Base-by-base conservation (phyloP, 768 basidiomycete species). In the Lactifluus pinguis region DNA sequence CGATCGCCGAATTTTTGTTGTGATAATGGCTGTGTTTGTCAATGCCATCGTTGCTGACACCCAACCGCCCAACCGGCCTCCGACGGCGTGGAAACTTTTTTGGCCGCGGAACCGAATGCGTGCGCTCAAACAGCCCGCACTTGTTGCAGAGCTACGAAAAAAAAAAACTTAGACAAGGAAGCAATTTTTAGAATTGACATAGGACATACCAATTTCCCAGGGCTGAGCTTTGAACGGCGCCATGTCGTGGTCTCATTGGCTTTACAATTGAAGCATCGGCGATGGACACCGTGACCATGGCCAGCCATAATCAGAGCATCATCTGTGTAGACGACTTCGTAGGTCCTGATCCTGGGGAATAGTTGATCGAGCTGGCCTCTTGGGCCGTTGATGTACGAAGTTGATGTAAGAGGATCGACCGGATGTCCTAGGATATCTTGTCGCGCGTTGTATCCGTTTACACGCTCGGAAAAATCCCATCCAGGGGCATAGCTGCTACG, bases 171-270 rank as follows among this genome's bases (percentile, higher is more conserved):
- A 61, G 50, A 47, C 25, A 30, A n/a, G 25, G 25, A 25, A 25
- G 44, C 19, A 17, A n/a, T 50, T 9, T 30, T 21, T 15, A 19
- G 11, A 14, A 19, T 25, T 4, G 0, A 3, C n/a, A 7, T 3
- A 19, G 49, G n/a, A 29, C 61, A 5, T 6, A 79, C 80, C 65
- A 90, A 85, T 81, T 91, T 91, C 32, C 88, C 89, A 0, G 85
- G 87, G 59, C 79, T 83, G 61, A 91, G 79, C 66, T 84, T 87
- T 15, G 82, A 84, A 61, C 89, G 74, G 29, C 89, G 74, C 88
- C 88, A 91, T 25, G 87, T 89, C 51, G 83, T 84, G 42, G 89
- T 90, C 65, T 89, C 87, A 15, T 86, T 87, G 32, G 86, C 89
- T 69, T 82, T 83, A 71, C 89, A 91, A 70, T 91, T 91, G 80